Conservation (phyloP, 345 rosid species). For the Mangifera indica region DNA sequence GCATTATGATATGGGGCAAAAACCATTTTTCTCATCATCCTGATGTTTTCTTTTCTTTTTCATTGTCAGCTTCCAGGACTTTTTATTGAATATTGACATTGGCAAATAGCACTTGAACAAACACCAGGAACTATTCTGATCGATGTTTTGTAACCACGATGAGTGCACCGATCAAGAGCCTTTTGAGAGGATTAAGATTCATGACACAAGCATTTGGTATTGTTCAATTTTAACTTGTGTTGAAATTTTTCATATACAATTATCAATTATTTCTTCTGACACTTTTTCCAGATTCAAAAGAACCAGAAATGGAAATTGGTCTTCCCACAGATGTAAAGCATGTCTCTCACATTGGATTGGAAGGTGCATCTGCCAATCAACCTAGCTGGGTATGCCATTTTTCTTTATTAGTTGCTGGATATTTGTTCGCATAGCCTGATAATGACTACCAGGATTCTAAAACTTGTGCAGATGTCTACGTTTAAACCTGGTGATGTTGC, state of each 20-base stretch:
- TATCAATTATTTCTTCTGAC: not conserved
- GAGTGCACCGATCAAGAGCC: conserved; percentile 49
- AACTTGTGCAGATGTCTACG: conserved; percentile 40
- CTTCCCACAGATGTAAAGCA: conserved; percentile 81
- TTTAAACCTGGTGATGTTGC: conserved; percentile 22
- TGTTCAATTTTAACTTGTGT: not conserved
- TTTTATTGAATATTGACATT: not conserved
- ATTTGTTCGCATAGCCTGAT: not conserved
- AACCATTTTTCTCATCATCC: not conserved
- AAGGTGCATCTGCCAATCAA: conserved; percentile 46
- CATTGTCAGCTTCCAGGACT: not conserved
- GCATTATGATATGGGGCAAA: not conserved
- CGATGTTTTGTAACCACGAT: conserved; percentile 16
- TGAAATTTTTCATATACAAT: no score
- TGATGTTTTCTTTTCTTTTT: not conserved
- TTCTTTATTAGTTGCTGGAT: not conserved
- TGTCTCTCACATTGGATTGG: conserved; percentile 73
- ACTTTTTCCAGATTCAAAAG: conserved; percentile 47
- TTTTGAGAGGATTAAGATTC: conserved; percentile 53
- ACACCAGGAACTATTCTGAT: not conserved
- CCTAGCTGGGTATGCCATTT: conserved; percentile 65
- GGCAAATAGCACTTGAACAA: not conserved
- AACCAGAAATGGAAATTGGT: conserved; percentile 61
- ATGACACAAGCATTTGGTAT: conserved; percentile 56
- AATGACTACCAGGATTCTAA: not conserved